Evolutionary conservation across 2,329 filamentous ascomycete species (phyloP), one percentile per base, ranked within the genome.

Genomic region (Penicillium sp.): DNA sequence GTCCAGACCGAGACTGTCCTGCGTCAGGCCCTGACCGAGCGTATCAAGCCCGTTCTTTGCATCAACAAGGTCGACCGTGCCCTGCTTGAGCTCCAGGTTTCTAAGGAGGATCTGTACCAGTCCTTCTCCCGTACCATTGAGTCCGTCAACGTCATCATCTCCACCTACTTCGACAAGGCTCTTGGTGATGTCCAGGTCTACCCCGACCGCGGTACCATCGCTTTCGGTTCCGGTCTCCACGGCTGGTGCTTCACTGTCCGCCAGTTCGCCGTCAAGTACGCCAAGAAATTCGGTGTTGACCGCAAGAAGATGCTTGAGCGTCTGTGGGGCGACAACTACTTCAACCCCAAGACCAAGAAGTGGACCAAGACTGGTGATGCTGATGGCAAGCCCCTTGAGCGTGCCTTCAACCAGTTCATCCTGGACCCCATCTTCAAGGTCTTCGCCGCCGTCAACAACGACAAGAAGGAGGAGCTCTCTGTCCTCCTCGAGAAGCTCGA

Each of bases 11-110:
- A 99, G 91, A 99, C 95, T 79, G 95, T 99, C 78, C 89, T 99
- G 73, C 93, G 95, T 81, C 95, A 99, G 87, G 94, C 95, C 82
- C 92, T 99, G 75, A 91, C 92, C 89, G 95, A 99, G 90, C 94
- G 95, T 86, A 99, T 99, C 85, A 98, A 98, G 91, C 95, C 95
- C 78, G 94, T 99, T 78, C 89, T 97, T 81, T 91, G 97, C 84
- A 97, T 99, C 89, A 99, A 99, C 93, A 99, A 99, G 91, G 95
- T 99, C 83, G 95, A 99, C 81, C 94, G 95, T 85, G 93, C 95
- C 84, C 92, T 99, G 79, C 93, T 99, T 81, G 95, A 99, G 86
- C 89, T 99, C 70, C 95, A 99, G 87, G 90, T 97, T 79, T 90
- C 88, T 84, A 97, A 98, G 90, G 95, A 99, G 86, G 95, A 99